Evolutionary conservation across 2,329 filamentous ascomycete genomes (phyloP), one percentile per base, ranked within the genome.

Genomic region (Sordariomycetes sp.): DNA sequence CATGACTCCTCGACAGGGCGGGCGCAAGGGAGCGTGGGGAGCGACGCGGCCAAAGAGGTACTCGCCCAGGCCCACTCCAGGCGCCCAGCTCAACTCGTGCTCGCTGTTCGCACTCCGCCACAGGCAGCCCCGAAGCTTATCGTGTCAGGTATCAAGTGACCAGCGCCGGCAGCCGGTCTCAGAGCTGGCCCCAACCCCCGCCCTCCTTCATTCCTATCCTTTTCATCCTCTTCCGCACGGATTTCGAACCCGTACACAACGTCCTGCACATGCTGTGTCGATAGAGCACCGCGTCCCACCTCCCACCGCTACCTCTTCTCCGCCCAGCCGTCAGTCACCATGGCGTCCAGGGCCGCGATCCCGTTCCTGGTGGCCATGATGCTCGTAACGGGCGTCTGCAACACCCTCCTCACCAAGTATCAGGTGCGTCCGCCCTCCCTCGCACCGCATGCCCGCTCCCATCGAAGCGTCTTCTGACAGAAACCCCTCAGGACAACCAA

Each of bases 391-490:
- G 93, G 93, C 62, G 91, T 96, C 61, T 96, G 91, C 79, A 99
- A 99, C 72, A 99, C 94, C 1, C 83, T 99, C 61, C 79, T 99
- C 67, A 97, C 93, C 65, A 99, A 99, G 70, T 97, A 92, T 68
- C 93, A 97, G 77, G 91, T 92, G 24, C 22, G 22, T 40, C 51
- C 12, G 5, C 43, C 34, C 37, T 2, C 24, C 5, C 37, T 5
- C 53, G 16, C 52, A 54, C 32, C 51, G 57, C 53, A 51, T 46
- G 58, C 16, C 46, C 20, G 24, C 53, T 20, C 40, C 14, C 16
- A 46, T 2, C 18, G 16, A 16, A 18, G n/a, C 40, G 3, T 8
- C 18, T n/a, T 16, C 40, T 46, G 18, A 46, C 40, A 7, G 14
- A 20, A n/a, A 34, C 14, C 28, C 20, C 16, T 53, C 56, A 91